Percentiles rank a stretch among this genome's conserved stretches.
Conservation (phyloP, 768 basidiomycete genomes). For the Podaxis carcinomalis region DNA sequence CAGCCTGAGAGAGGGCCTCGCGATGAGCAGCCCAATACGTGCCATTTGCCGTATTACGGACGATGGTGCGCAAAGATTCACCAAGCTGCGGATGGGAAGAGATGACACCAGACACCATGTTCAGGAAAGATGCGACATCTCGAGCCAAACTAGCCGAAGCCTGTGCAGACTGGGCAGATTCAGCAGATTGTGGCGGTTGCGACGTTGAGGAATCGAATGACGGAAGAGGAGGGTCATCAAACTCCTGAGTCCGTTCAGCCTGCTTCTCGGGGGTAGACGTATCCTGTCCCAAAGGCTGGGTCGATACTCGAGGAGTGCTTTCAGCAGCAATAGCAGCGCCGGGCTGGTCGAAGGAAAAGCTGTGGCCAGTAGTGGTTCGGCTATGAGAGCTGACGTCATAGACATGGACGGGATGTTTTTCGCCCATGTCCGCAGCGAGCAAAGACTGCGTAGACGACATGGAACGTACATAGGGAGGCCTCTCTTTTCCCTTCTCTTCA, state of each 20-base stretch:
- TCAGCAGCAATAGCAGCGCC: slow-evolving; percentile 21
- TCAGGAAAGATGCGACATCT: slow-evolving; percentile 62
- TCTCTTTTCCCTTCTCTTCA: slow-evolving; percentile 46
- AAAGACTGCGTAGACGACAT: slow-evolving; percentile 30
- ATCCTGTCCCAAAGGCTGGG: slow-evolving; percentile 14
- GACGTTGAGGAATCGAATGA: slow-evolving; percentile 35
- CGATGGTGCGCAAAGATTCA: slow-evolving; percentile 60
- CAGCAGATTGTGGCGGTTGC: background rate
- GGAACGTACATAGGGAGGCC: slow-evolving; percentile 29
- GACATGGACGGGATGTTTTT: slow-evolving; percentile 63
- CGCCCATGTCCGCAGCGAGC: slow-evolving; percentile 38
- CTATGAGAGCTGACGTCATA: slow-evolving; percentile 30
- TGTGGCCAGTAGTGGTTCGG: background rate
- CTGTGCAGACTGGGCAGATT: slow-evolving; percentile 18
- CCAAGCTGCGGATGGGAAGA: slow-evolving; percentile 68
- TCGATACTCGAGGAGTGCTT: slow-evolving; percentile 30
- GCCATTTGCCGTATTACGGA: slow-evolving; percentile 57
- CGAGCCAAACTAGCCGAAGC: slow-evolving; percentile 47
- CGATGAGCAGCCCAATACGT: slow-evolving; percentile 68
- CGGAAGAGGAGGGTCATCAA: slow-evolving; percentile 35
- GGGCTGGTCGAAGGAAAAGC: slow-evolving; percentile 1
- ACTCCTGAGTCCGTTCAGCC: slow-evolving; percentile 9
- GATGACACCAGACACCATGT: slow-evolving; percentile 49
- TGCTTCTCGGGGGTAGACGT: background rate
- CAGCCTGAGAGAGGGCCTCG: slow-evolving; percentile 52